phyloP scores from a whole-genome alignment of 495 filamentous ascomycete species.

The Penicillium odoratum region DNA sequence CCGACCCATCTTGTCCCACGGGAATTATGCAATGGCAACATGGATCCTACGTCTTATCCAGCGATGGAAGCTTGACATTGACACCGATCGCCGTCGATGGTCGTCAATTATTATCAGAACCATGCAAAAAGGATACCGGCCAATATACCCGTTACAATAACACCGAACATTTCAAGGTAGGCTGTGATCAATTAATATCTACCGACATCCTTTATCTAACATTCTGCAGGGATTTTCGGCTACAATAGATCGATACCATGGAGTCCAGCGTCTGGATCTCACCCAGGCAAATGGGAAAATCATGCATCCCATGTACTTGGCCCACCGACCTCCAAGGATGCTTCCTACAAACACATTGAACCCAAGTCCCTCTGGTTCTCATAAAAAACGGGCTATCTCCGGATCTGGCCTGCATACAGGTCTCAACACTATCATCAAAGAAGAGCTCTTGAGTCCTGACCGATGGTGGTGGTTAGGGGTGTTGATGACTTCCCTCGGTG shows the following conservation, averaged over 20 bases:
- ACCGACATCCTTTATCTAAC: background rate
- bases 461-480: constrained; percentile 72
- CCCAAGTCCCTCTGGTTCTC: constrained; percentile 38
- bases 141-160: constrained; percentile 70
- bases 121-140: constrained; percentile 54
- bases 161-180: constrained; percentile 65
- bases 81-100: constrained; percentile 69
- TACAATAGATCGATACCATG: constrained; percentile 60
- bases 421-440: constrained; percentile 32
- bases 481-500: constrained; percentile 62
- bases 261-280: constrained; percentile 64
- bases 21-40: constrained; percentile 81
- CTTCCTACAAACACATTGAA: constrained; percentile 71
- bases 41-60: constrained; percentile 56
- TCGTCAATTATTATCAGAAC: constrained; percentile 67
- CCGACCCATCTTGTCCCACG: constrained; percentile 61
- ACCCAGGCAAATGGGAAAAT: constrained; percentile 64
- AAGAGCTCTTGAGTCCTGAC: constrained; percentile 55
- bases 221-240: constrained; percentile 59
- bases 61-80: constrained; percentile 60
- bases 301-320: constrained; percentile 73
- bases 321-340: constrained; percentile 69
- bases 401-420: constrained; percentile 12
- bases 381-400: constrained; percentile 24
- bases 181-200: background rate